Conservation (phyloP, 2,329 filamentous ascomycete genomes). For the Seiridium unicorne region DNA sequence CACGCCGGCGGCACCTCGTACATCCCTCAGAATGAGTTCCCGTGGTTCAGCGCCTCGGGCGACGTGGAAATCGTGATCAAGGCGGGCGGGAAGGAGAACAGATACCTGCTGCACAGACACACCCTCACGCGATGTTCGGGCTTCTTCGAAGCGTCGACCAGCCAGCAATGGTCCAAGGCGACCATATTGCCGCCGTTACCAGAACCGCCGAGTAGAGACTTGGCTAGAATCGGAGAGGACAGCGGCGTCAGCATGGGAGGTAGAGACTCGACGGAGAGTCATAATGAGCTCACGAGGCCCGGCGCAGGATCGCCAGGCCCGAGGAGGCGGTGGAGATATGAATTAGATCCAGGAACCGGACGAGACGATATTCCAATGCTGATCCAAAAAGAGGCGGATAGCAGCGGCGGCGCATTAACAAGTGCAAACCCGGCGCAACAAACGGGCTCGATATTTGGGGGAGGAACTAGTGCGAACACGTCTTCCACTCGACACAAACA, state of each 20-base stretch:
- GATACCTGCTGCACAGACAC: slow-evolving; percentile 83
- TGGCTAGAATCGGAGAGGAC: slow-evolving; percentile 54
- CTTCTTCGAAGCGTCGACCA: slow-evolving; percentile 87
- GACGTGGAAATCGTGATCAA: slow-evolving; percentile 83
- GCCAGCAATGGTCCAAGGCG: slow-evolving; percentile 69
- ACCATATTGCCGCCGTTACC: slow-evolving; percentile 29
- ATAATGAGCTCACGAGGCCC: slow-evolving; percentile 34
- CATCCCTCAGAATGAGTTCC: slow-evolving; percentile 84
- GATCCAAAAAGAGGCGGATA: slow-evolving; percentile 67
- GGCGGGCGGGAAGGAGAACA: slow-evolving; percentile 68
- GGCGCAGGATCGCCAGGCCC: slow-evolving; percentile 36
- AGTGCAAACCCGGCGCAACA: slow-evolving; percentile 14
- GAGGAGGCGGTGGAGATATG: slow-evolving; percentile 77
- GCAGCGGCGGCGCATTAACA: slow-evolving; percentile 14
- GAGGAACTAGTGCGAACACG: slow-evolving; percentile 53
- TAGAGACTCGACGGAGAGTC: slow-evolving; percentile 29
- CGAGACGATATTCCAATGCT: slow-evolving; percentile 83
- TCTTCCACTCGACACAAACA: slow-evolving; percentile 55
- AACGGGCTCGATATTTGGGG: slow-evolving; percentile 56
- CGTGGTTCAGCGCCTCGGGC: slow-evolving; percentile 83
- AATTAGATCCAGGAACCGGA: slow-evolving; percentile 73
- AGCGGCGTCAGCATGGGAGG: slow-evolving; percentile 32
- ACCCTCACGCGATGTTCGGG: slow-evolving; percentile 88
- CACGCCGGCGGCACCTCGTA: slow-evolving; percentile 72
- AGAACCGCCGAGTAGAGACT: slow-evolving; percentile 36